Base-by-base conservation (phyloP, 345 rosid genomes). In the Acer campestre region DNA sequence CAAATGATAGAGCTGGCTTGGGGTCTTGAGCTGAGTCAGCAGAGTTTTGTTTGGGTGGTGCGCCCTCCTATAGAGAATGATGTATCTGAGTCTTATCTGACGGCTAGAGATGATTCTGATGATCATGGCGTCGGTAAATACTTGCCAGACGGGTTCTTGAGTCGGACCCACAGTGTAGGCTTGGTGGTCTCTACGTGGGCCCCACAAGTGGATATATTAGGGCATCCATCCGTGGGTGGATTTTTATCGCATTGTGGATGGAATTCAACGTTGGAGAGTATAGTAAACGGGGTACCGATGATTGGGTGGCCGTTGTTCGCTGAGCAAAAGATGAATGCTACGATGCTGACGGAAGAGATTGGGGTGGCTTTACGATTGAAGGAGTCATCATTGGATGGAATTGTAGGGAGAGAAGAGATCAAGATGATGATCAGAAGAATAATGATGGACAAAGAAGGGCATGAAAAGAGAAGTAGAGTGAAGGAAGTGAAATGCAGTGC, bases 261-360 rank as follows among this genome's bases (percentile, higher is more conserved):
- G 89, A 91, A 91, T 78, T 88, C 90, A 9, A 72, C 82, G 5
- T 58, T 84, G 49, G 89, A 85, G 82, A 85, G 89, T 56, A 76
- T 85, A 3, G 70, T 75, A 14, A 89, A 84, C n/a, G 90, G 90
- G 55, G 82, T 89, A 44, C 90, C 90, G 1, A 86, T 91, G 88
- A 76, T 86, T 23, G 89, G 79, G 14, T 89, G 94, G 92, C 94
- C 91, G n/a, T 16, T 90, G 38, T 86, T 79, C 29, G 90, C 90
- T 0, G 90, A 88, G 75, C 88, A 89, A 73, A 85, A 63, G 62
- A 85, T 92, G 92, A 92, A 87, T 71, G 90, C 89, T 0, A 38
- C 81, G 12, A 10, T 85, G 68, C 74, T 90, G 1, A 68, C 82
- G 3, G 89, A 84, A 71, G 88, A 86, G 38, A 62, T 87, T 6